Base-by-base conservation (phyloP, 768 basidiomycete genomes). In the Tricholoma sp. region DNA sequence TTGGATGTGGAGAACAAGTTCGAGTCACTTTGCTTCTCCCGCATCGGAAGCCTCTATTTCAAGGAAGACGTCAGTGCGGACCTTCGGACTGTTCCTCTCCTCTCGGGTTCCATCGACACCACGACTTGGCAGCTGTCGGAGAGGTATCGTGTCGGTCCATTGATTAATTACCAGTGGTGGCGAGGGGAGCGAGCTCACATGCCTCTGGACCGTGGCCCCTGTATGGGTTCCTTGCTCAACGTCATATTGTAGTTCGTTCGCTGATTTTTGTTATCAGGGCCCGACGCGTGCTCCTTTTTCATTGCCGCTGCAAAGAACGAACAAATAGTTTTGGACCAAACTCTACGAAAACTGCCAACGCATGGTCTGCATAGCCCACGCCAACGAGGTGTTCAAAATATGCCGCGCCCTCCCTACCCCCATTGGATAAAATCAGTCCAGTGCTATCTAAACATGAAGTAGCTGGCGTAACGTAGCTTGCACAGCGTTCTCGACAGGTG, bases 21-120 rank as follows among this genome's bases (percentile, higher is more conserved):
- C 29, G 29, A 56, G 37, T 50, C 20, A 11, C 39, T 58, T 33
- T 51, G 31, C n/a, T 73, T 74, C 55, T 61, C 70, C 13, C 65
- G 63, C 18, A 64, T 68, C n/a, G 72, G 71, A 32, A 73, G 70
- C 52, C 57, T 74, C 45, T 73, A 72, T 56, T 74, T 66, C 63
- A 70, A 66, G 55, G 59, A 68, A 24, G 71, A 72, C 47, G 61
- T 67, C 4, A 33, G 51, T 24, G 33, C 54, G 11, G 57, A 56
- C 12, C 51, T 64, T n/a, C 63, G 54, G 41, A 33, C 32, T 33
- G 32, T 33, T 33, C 32, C 32, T 10, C 32, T 33, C 32, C 32
- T 36, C 33, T 24, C 41, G 49, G 20, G 57, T 60, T 42, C 59
- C 62, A 2, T 62, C 59, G 39, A 29, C 20, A 45, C 49, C 39